These are phyloP conservation scores for Pyronema domesticum DNA, from an alignment of 495 filamentous ascomycete species.

Conservation along the genomic window DNA sequence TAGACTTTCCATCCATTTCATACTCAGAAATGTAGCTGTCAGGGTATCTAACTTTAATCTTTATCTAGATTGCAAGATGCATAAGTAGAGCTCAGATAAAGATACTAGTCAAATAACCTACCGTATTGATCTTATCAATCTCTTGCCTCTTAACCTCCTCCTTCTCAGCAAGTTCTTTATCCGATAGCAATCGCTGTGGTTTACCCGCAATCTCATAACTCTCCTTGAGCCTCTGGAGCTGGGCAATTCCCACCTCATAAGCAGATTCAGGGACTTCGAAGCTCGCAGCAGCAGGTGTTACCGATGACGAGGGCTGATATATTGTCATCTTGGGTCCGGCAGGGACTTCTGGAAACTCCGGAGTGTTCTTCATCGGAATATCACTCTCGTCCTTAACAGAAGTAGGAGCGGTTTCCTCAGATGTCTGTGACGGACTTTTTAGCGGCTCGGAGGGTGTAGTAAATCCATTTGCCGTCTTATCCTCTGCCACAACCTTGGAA, in stretches of 20 bases:
- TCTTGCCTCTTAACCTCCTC: constrained; percentile 40
- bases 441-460: neutral
- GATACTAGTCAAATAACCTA: constrained; percentile 1
- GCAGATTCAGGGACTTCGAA: constrained; percentile 40
- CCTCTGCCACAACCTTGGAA: neutral
- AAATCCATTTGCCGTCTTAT: constrained; percentile 11
- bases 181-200: constrained; percentile 52
- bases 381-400: neutral
- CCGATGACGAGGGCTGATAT: constrained; percentile 52
- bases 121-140: constrained; percentile 44
- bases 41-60: constrained; percentile 71
- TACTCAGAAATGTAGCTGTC: constrained; percentile 38
- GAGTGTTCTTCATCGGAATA: neutral
- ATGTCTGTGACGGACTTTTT: neutral
- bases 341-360: neutral
- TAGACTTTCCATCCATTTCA: constrained; percentile 16
- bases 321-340: constrained; percentile 37
- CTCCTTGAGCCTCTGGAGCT: constrained; percentile 65
- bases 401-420: neutral
- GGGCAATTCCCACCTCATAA: constrained; percentile 67
- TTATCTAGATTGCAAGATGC: constrained; percentile 26
- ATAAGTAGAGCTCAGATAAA: neutral
- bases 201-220: constrained; percentile 43
- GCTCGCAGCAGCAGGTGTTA: constrained; percentile 56
- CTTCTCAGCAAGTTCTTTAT: constrained; percentile 44